These are phyloP conservation scores for Hordeum marinum DNA, from an alignment of 176 grass and related monocot genomes.

Conservation along the genomic window DNA sequence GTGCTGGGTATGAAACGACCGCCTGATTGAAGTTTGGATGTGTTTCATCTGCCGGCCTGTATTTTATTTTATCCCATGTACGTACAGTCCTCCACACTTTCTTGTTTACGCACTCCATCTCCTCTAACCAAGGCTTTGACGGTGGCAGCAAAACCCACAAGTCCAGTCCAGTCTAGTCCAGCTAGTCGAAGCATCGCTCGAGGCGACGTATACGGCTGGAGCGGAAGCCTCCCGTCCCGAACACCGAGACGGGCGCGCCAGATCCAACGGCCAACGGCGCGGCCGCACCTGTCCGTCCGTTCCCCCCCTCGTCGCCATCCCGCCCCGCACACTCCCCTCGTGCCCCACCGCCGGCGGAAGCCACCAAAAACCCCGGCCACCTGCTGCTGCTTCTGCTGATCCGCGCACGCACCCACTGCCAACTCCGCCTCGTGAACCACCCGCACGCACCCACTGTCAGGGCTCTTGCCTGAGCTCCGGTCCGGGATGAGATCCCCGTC, in stretches of 20 bases:
- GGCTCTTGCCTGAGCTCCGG: not conserved
- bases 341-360: conserved; percentile 6
- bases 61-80: too few relatives aligned
- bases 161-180: too few relatives aligned
- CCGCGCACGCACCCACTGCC: not conserved
- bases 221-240: conserved; percentile 24
- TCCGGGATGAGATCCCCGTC: not conserved
- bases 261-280: conserved; percentile 42
- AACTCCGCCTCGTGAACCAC: not conserved
- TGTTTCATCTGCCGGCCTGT: too few relatives aligned
- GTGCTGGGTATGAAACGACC: too few relatives aligned
- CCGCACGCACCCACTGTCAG: not conserved
- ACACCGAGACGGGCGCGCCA: conserved; percentile 28
- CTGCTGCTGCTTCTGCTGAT: not conserved
- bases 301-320: not conserved
- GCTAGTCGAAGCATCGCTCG: too few relatives aligned
- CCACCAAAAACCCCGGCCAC: not conserved
- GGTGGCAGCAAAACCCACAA: not conserved
- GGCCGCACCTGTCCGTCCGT: not conserved
- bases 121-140: not conserved
- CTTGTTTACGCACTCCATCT: not conserved
- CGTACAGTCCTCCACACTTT: not conserved
- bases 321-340: not conserved
- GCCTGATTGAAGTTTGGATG: too few relatives aligned
- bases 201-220: not conserved